Conservation (phyloP, 2,329 filamentous ascomycete species). For the Pezicula rhizophila region DNA sequence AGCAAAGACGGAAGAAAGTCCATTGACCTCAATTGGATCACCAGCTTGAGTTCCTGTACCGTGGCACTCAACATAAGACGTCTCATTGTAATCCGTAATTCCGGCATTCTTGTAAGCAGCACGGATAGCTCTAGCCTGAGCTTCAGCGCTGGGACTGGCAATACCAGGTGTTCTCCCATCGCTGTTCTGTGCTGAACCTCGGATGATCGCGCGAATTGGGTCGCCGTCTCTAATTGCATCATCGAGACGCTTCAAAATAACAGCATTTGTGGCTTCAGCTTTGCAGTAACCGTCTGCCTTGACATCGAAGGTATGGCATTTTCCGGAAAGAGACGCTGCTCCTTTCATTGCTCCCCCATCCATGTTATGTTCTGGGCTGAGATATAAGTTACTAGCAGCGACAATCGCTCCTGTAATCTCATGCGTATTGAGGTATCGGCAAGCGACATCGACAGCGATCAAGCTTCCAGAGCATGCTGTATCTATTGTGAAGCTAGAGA, state of each 20-base stretch:
- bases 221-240: constrained; percentile 54
- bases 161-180: constrained; percentile 50
- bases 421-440: constrained; percentile 39
- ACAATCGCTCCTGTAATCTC: constrained; percentile 31
- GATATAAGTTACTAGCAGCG: constrained; percentile 20
- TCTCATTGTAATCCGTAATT: constrained; percentile 15
- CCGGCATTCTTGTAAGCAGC: constrained; percentile 4
- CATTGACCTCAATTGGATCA: constrained; percentile 13
- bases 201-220: constrained; percentile 48
- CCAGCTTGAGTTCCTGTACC: constrained; percentile 26
- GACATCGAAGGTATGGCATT: constrained; percentile 45
- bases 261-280: constrained; percentile 54
- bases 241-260: constrained; percentile 52
- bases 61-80: constrained; percentile 30
- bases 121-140: constrained; percentile 29
- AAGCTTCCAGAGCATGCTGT: constrained; percentile 53
- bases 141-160: constrained; percentile 42
- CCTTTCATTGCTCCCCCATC: constrained; percentile 8
- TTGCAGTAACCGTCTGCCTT: constrained; percentile 57
- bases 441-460: constrained; percentile 46
- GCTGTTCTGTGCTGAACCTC: constrained; percentile 45
- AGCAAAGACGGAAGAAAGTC: background rate
- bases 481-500: constrained; percentile 45
- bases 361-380: constrained; percentile 11
- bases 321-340: constrained; percentile 21